phyloP scores from a whole-genome alignment of 2,329 filamentous ascomycete species.

The Aspergillus terreus region DNA sequence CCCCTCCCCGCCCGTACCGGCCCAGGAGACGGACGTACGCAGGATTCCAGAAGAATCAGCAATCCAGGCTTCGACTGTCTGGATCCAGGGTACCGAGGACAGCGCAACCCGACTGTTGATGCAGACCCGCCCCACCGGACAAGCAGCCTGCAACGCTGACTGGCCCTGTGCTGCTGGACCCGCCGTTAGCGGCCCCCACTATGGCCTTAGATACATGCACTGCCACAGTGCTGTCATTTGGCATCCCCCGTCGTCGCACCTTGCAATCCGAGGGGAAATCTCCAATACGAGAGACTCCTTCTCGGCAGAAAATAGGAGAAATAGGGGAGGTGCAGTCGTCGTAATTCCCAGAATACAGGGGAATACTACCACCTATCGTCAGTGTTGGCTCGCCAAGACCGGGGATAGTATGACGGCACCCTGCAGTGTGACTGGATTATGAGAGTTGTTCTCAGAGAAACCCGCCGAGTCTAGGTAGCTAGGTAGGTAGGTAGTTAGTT shows the following conservation, averaged over 20 bases:
- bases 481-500: no score
- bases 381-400: no score
- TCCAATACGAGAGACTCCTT: conserved; percentile 2
- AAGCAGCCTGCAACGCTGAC: conserved; percentile 8
- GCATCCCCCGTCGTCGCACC: conserved; percentile 10
- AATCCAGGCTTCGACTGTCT: not conserved
- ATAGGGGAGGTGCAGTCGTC: not conserved
- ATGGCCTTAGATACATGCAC: conserved; percentile 22
- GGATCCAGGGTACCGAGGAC: conserved; percentile 9
- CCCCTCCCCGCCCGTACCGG: no score
- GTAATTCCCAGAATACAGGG: not conserved
- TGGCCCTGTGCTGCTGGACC: conserved; percentile 15
- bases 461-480: no score
- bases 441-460: no score
- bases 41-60: conserved; percentile 8
- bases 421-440: no score
- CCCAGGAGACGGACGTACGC: not conserved
- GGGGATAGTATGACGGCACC: no score
- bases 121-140: conserved; percentile 11
- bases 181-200: conserved; percentile 19
- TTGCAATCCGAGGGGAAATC: conserved; percentile 9
- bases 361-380: no score
- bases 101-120: conserved; percentile 5
- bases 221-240: conserved; percentile 24
- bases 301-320: not conserved